Conservation (phyloP, 2,329 filamentous ascomycete species). For the Pyricularia sp. region DNA sequence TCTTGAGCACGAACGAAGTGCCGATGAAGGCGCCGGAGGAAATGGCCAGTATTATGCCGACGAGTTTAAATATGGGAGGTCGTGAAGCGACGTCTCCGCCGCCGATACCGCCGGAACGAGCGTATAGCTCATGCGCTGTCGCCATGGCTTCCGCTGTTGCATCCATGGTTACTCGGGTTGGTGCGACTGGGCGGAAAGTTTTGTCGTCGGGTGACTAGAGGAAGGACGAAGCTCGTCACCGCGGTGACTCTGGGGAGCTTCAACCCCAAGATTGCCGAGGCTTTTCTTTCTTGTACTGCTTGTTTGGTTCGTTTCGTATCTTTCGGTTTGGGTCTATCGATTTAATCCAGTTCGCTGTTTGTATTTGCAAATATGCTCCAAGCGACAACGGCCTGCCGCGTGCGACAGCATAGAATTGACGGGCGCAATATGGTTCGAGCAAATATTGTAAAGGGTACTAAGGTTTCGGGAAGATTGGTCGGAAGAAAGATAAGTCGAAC, state of each 20-base stretch:
- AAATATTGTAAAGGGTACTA: neutral
- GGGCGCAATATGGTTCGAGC: neutral
- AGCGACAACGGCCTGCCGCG: neutral
- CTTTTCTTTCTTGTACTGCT: neutral
- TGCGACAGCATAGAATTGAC: neutral
- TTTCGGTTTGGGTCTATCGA: neutral
- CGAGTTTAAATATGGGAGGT: constrained; percentile 62
- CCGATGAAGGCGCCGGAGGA: constrained; percentile 90
- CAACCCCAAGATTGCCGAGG: neutral
- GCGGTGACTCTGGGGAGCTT: neutral
- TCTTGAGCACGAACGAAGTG: constrained; percentile 91
- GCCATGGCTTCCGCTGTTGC: constrained; percentile 15
- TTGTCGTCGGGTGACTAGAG: neutral
- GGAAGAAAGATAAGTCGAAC: neutral
- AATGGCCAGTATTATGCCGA: constrained; percentile 80
- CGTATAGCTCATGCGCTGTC: constrained; percentile 29
- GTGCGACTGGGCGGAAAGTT: neutral
- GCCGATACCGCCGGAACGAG: constrained; percentile 27
- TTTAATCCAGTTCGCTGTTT: neutral
- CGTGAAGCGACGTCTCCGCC: constrained; percentile 20
- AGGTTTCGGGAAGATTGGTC: neutral
- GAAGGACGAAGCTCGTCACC: neutral
- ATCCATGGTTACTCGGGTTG: constrained; percentile 6
- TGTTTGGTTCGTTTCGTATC: neutral
- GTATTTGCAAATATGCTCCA: neutral